These are phyloP conservation scores for Syzygium jambos DNA, from an alignment of 345 rosid species.

Conservation along the genomic window DNA sequence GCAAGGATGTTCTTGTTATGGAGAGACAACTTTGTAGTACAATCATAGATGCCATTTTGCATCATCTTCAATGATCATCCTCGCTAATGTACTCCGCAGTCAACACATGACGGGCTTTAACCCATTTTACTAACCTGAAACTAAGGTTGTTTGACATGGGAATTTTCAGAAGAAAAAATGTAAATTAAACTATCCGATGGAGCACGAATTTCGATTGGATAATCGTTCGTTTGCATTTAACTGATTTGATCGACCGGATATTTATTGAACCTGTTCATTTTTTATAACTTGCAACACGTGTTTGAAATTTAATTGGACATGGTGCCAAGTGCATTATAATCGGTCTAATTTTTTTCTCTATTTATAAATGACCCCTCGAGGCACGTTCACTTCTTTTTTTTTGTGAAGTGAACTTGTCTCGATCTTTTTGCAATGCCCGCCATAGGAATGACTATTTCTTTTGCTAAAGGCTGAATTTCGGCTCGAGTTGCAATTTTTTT, in stretches of 20 bases:
- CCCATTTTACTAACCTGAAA: not conserved
- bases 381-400: not conserved
- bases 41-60: not conserved
- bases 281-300: not conserved
- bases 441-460: not conserved
- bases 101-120: not conserved
- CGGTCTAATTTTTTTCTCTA: not conserved
- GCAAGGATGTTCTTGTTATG: not conserved
- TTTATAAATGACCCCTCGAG: not conserved
- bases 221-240: not conserved
- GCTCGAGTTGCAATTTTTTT: not conserved
- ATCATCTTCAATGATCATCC: not conserved
- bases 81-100: not conserved
- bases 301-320: not conserved
- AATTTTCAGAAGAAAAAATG: not conserved
- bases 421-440: not conserved
- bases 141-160: not conserved
- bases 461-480: not conserved
- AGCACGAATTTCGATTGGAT: not conserved
- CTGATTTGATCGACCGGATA: accelerated
- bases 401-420: not conserved
- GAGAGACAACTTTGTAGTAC: not conserved
- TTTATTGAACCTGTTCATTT: not conserved
- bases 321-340: not conserved
- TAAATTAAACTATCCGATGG: not conserved